Evolutionary conservation across 176 grass and related monocot genomes (phyloP).

Genomic region (Hyparrhenia diplandra): DNA sequence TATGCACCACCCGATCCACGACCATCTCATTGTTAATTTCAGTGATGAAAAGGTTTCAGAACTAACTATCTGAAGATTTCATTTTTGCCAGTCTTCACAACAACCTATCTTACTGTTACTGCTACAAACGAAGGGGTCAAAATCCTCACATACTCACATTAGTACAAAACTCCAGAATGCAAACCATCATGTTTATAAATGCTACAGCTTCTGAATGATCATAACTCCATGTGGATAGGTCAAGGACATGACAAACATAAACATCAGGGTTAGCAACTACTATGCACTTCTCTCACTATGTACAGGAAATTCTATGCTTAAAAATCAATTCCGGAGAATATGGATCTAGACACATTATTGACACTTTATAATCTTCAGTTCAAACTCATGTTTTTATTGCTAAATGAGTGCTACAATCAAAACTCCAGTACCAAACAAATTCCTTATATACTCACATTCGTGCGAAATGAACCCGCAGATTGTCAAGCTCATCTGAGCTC

Average conservation of each 20-base stretch:
- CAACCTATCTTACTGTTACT: too few species aligned
- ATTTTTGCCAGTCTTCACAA: not conserved
- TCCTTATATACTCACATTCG: conserved; percentile 40
- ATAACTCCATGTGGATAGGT: not conserved
- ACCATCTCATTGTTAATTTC: not conserved
- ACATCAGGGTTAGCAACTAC: not conserved
- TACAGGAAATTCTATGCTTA: not conserved
- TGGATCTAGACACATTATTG: not conserved
- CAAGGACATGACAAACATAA: not conserved
- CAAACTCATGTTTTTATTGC: not conserved
- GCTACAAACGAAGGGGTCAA: too few species aligned
- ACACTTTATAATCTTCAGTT: not conserved
- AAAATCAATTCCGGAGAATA: not conserved
- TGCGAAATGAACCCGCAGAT: conserved; percentile 45
- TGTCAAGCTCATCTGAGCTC: conserved; percentile 55
- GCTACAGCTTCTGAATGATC: not conserved
- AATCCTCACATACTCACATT: too few species aligned
- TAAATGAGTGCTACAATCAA: not conserved
- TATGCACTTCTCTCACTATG: not conserved
- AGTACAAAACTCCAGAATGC: too few species aligned
- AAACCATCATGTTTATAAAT: not conserved
- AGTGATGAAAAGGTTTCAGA: not conserved
- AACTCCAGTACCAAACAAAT: not conserved
- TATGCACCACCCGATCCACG: too few species aligned
- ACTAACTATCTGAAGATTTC: not conserved